Evolutionary conservation across 495 filamentous ascomycete genomes (phyloP), one percentile per base, ranked within the genome.

Genomic region (Podospora australis): DNA sequence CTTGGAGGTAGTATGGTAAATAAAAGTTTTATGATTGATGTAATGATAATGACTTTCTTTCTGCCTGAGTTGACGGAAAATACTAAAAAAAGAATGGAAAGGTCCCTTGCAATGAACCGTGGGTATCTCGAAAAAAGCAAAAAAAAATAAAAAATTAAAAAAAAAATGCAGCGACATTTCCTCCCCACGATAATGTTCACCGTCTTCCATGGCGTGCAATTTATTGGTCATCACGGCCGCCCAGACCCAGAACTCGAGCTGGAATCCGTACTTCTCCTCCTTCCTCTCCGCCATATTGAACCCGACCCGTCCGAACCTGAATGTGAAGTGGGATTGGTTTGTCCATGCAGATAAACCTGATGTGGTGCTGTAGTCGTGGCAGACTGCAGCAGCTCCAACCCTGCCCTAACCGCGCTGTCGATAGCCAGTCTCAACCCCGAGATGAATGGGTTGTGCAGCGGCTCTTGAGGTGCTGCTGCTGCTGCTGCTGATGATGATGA

Each of bases 361-460:
- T n/a, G n/a, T 13, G 32, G 32, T 11, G 11, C 6, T 29, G 26
- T 6, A 7, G 19, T 6, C n/a, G 5, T 36, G 2, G 19, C 32
- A 17, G 32, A 4, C 13, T 28, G 17, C 17, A 49, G 28, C 26
- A 17, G 21, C 17, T 55, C 47, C 21, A 50, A 2, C 2, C 52
- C 38, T 1, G 41, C 36, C 19, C 24, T 46, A 20, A 39, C 14
- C 10, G 43, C 52, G 1, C 28, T 36, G 21, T 28, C 43, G 2
- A 55, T 17, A 8, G 52, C 52, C 17, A 46, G 7, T 24, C 25
- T 38, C 24, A 55, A 20, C 17, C 52, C 52, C 9, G 52, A 55
- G 10, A 55, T 49, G 30, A 40, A 47, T 2, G 52, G 52, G 43
- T 21, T 54, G 46, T 55, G 52, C 8, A 21, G 1, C 13, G 9